Evolutionary conservation across 2,329 filamentous ascomycete species (phyloP).

Genomic region (Tolypocladium ophioglossoides): DNA sequence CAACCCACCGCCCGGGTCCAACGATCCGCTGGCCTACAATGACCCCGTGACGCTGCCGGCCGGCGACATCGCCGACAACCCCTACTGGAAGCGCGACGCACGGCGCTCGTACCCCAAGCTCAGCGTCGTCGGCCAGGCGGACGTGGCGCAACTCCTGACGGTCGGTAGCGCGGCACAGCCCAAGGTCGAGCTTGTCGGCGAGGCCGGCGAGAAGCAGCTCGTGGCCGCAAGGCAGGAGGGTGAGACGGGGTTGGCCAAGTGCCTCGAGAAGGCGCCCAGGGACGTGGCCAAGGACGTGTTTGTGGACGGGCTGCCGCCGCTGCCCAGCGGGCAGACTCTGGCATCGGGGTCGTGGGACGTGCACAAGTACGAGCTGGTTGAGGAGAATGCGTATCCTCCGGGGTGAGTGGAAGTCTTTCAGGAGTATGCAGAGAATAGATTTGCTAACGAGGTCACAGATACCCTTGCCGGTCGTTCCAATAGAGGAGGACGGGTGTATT

Average conservation of each 20-base stretch:
- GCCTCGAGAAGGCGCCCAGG: slow-evolving; percentile 48
- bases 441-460: slow-evolving; percentile 33
- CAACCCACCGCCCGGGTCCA: slow-evolving; percentile 52
- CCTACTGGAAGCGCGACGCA: slow-evolving; percentile 77
- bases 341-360: slow-evolving; percentile 47
- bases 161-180: slow-evolving; percentile 75
- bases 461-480: slow-evolving; percentile 54
- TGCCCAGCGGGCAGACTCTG: slow-evolving; percentile 60
- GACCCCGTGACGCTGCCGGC: slow-evolving; percentile 48
- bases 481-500: slow-evolving; percentile 20
- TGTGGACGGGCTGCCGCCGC: slow-evolving; percentile 72
- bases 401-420: slow-evolving; percentile 39
- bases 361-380: slow-evolving; percentile 55
- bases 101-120: slow-evolving; percentile 73
- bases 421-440: neutral
- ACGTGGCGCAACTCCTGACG: slow-evolving; percentile 74
- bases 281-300: slow-evolving; percentile 57
- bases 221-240: slow-evolving; percentile 68
- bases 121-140: slow-evolving; percentile 71
- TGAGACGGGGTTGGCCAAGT: slow-evolving; percentile 60
- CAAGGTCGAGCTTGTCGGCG: slow-evolving; percentile 71
- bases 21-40: slow-evolving; percentile 26
- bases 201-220: slow-evolving; percentile 49
- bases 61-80: slow-evolving; percentile 32
- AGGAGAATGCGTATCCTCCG: slow-evolving; percentile 60